Base-by-base conservation (phyloP, 805 yeast genomes). In the Yamadazyma tumulicola region DNA sequence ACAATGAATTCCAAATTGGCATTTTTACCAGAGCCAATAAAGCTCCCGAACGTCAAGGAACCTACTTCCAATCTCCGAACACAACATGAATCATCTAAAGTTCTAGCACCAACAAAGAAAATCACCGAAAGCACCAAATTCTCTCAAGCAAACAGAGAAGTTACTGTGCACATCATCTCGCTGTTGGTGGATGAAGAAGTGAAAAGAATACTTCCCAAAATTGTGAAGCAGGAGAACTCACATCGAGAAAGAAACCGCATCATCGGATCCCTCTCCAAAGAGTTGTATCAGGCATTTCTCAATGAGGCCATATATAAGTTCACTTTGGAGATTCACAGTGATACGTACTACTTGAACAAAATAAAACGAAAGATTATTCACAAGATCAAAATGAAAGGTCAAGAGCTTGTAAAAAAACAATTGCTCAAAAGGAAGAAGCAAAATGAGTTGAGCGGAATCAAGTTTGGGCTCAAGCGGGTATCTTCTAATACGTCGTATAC, bases 281-380 rank as follows among this genome's bases (percentile, higher is more conserved):
- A 78, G 26, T 51, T 85, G 1, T 81, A 63, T 42, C 49, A 55
- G 12, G 85, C 89, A 0, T 80, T 84, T 46, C 48, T 85, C 26
- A 67, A 73, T 28, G 89, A 83, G 43, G 63, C 72, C 24, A 50
- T 75, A 0, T 76, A 67, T 46, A 54, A 71, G 24, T 52, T 59
- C 3, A 55, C 64, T 0, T 47, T 71, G 26, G 71, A 71, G 19
- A 51, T 62, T 2, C 55, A 59, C 29, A 83, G 93, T 0, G 69
- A 62, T n/a, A 20, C 41, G 1, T 51, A 65, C 27, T 52, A 70
- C 28, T 45, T 57, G 0, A 47, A 35, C 6, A 47, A 46, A 2
- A 32, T 75, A 17, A 67, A 65, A 39, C 44, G 33, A 14, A 41
- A 29, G 2, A 37, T 51, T 1, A 46, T 79, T 3, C 41, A 38